Conservation (phyloP, 805 yeast species). For the Candida morakotiae region DNA sequence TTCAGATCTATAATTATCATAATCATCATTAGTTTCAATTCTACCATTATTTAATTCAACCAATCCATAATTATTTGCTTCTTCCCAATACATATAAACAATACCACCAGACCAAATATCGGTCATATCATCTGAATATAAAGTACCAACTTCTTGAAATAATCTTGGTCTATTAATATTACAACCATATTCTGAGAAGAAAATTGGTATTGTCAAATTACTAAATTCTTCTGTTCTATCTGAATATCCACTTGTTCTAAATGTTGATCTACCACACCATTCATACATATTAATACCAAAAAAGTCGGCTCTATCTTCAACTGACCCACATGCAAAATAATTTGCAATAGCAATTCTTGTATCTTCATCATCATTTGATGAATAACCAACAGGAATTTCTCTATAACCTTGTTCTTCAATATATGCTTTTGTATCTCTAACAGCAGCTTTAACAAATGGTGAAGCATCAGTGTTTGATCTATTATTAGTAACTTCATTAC, state of each 20-base stretch:
- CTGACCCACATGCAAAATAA: conserved; percentile 79
- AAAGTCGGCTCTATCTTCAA: conserved; percentile 64
- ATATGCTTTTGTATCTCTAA: conserved; percentile 82
- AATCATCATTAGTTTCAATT: conserved; percentile 63
- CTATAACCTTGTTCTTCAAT: conserved; percentile 66
- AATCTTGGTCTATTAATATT: conserved; percentile 68
- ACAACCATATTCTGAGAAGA: conserved; percentile 90
- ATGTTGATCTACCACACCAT: conserved; percentile 75
- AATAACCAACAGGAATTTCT: conserved; percentile 87
- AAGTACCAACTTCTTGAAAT: conserved; percentile 69
- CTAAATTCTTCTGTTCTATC: conserved; percentile 69
- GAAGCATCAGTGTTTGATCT: conserved; percentile 81
- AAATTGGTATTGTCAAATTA: conserved; percentile 72
- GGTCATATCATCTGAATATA: conserved; percentile 70
- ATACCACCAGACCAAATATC: conserved; percentile 94
- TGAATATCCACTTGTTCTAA: conserved; percentile 59
- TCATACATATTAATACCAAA: conserved; percentile 86
- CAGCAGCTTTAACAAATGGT: conserved; percentile 92
- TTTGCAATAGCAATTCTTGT: conserved; percentile 78
- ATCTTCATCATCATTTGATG: conserved; percentile 82
- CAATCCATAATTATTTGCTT: conserved; percentile 76
- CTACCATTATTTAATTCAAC: conserved; percentile 48
- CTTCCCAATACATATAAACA: conserved; percentile 88
- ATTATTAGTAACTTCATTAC: conserved; percentile 93
- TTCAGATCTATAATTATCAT: conserved; percentile 33